Evolutionary conservation across 257 asterid species (phyloP), one percentile per base, ranked within the genome.

Genomic region (Thymus quinquecostatus): DNA sequence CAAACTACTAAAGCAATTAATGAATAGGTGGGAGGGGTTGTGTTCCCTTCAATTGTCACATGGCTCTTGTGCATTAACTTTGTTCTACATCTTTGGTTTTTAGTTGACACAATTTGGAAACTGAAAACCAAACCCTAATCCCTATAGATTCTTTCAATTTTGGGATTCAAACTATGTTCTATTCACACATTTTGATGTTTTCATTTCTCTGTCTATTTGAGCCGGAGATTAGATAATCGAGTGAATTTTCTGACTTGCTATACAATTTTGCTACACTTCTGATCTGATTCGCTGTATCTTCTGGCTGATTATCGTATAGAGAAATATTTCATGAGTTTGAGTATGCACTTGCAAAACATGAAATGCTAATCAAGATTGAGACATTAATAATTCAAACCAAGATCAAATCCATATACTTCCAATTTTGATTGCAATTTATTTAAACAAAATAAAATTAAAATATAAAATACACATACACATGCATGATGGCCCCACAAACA

Each of bases 121-220:
- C 78, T 58, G 21, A 21, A 75, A 78, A 82, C 75, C 78, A 84
- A 59, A 69, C 84, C 79, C 75, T 79, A 29, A 71, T 70, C 5
- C 43, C 21, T 6, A 36, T 27, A 21, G 3, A 3, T 36, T 36
- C 40, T 11, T 57, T 1, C 41, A 30, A 57, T 30, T 4, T 57
- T 3, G 51, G 6, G 2, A 38, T 6, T 12, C 29, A 59, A 8
- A 21, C 21, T 21, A 21, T 21, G 21, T 21, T 21, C 21, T 21
- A 21, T 21, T 21, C 21, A 21, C 21, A 21, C 21, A 21, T 21
- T 21, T 21, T 21, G 21, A 21, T 21, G 21, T 21, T 21, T 21
- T 21, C 21, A 21, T 21, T 21, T 21, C 21, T 21, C 21, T 21
- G 21, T 21, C 21, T 21, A 21, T 21, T 21, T 21, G 21, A 21